Percentiles rank a stretch among this genome's conserved stretches.
Conservation (phyloP, 2,329 filamentous ascomycete genomes). For the Diaporthe ilicicola region DNA sequence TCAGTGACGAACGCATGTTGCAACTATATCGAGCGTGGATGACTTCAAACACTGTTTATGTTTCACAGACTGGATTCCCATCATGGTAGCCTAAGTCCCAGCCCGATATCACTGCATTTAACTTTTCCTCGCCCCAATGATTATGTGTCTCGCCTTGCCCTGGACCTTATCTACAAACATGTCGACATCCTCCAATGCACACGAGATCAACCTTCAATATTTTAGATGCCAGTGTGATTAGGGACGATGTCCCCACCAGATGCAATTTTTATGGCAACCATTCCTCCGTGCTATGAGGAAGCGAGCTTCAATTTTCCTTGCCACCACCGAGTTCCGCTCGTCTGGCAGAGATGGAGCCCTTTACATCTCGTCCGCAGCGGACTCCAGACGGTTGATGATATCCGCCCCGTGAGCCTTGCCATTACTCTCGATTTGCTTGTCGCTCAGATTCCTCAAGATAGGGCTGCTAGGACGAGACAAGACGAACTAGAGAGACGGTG, state of each 20-base stretch:
- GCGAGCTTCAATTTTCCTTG: background rate
- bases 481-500: conserved; percentile 67
- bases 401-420: conserved; percentile 38
- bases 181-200: background rate
- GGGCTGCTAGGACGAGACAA: conserved; percentile 63
- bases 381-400: conserved; percentile 47
- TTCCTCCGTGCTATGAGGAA: background rate
- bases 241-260: background rate
- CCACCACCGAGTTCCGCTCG: background rate
- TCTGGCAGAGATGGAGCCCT: background rate
- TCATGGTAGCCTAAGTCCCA: background rate
- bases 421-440: conserved; percentile 31
- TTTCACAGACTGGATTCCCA: background rate
- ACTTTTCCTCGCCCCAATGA: conserved; percentile 2
- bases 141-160: background rate
- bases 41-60: background rate
- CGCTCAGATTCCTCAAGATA: conserved; percentile 68
- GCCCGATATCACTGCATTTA: background rate
- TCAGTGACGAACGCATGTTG: background rate
- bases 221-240: background rate
- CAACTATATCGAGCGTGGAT: background rate
- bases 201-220: background rate
- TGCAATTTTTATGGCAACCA: background rate
- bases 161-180: background rate
- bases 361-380: conserved; percentile 36